Conservation (phyloP, 2,329 filamentous ascomycete species). For the Diplodia mutila region DNA sequence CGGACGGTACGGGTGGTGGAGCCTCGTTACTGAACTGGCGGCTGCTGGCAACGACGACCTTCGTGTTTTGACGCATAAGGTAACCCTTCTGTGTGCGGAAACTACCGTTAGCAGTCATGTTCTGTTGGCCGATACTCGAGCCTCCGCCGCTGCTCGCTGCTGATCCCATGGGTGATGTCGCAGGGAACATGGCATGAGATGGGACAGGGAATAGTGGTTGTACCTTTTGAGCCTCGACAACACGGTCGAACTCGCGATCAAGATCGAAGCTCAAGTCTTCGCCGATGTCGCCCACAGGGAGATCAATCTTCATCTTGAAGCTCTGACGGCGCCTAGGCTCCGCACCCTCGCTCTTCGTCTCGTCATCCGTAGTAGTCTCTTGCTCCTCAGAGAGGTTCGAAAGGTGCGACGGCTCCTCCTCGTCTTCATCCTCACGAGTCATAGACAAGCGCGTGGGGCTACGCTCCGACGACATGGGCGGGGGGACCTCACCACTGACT, state of each 20-base stretch:
- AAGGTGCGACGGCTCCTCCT: slow-evolving; percentile 20
- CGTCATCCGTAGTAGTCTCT: slow-evolving; percentile 38
- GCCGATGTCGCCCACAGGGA: slow-evolving; percentile 72
- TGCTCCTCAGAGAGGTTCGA: slow-evolving; percentile 29
- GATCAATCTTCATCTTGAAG: slow-evolving; percentile 69
- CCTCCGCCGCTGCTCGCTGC: neutral
- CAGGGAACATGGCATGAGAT: slow-evolving; percentile 15
- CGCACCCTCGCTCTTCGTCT: slow-evolving; percentile 28
- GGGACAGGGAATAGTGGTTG: slow-evolving; percentile 34
- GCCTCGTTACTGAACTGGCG: slow-evolving; percentile 60
- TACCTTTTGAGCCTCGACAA: slow-evolving; percentile 98
- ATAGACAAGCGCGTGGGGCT: slow-evolving; percentile 45
- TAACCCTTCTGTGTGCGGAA: slow-evolving; percentile 85
- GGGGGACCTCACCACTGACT: slow-evolving; percentile 74
- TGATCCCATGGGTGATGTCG: neutral
- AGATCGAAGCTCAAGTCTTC: slow-evolving; percentile 82
- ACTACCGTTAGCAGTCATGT: slow-evolving; percentile 18
- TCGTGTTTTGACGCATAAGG: slow-evolving; percentile 97
- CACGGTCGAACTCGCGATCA: slow-evolving; percentile 89
- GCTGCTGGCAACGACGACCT: slow-evolving; percentile 88
- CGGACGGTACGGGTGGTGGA: slow-evolving; percentile 59
- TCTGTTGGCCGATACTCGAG: neutral
- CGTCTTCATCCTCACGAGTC: slow-evolving; percentile 26
- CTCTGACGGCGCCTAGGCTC: slow-evolving; percentile 37
- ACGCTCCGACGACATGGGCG: slow-evolving; percentile 41